phyloP scores from a whole-genome alignment of 164 flowering plant genomes.

The Berberis thunbergii region DNA sequence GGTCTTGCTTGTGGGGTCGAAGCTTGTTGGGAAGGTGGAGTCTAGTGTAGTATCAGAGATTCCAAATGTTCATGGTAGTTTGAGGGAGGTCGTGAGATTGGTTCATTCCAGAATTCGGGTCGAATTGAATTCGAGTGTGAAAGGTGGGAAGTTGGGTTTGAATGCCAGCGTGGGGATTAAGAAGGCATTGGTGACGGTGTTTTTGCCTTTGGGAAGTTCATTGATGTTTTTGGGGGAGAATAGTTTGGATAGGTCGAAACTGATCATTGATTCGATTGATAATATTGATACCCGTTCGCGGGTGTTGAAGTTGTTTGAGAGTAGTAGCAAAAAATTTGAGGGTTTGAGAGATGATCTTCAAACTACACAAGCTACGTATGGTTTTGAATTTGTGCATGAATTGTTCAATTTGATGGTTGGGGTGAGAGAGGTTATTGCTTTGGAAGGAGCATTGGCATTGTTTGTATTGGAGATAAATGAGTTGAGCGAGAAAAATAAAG shows the following conservation, averaged over 20 bases:
- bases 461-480: conserved; percentile 39
- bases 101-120: conserved; percentile 43
- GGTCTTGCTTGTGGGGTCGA: conserved; percentile 69
- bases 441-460: conserved; percentile 62
- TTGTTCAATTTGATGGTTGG: conserved; percentile 25
- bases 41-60: conserved; percentile 27
- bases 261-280: conserved; percentile 21
- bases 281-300: conserved; percentile 18
- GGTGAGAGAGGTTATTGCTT: conserved; percentile 48
- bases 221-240: conserved; percentile 38
- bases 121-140: conserved; percentile 40
- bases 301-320: conserved; percentile 26
- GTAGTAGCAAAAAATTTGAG: conserved; percentile 20
- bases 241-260: conserved; percentile 33
- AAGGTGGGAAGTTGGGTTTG: conserved; percentile 6
- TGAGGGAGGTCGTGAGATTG: conserved; percentile 41
- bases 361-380: conserved; percentile 22
- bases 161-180: too few relatives aligned
- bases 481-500: conserved; percentile 18
- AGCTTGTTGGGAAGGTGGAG: conserved; percentile 36
- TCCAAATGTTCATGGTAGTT: conserved; percentile 50
- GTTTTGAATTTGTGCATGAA: conserved; percentile 25
- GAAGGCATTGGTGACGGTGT: conserved; percentile 16
- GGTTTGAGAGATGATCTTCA: conserved; percentile 22
- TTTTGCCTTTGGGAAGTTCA: conserved; percentile 28